Evolutionary conservation across 805 yeast genomes (phyloP), one percentile per base, ranked within the genome.

Genomic region (Crinitomyces ghanaensis): DNA sequence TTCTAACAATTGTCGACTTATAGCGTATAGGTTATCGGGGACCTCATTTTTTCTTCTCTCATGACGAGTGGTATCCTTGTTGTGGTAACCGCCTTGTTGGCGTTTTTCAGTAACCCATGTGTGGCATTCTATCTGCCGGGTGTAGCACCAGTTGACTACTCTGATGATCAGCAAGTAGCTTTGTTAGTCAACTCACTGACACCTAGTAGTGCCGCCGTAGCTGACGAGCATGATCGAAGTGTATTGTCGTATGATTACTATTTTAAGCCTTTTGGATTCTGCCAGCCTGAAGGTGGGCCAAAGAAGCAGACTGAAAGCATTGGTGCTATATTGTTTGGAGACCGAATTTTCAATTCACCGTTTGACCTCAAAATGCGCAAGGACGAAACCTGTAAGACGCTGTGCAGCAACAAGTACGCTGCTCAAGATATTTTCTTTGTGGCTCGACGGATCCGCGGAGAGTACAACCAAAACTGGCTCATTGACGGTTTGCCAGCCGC

Each of bases 401-500:
- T 86, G 34, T 91, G 98, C 60, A 46, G 66, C 1, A 47, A 66
- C 2, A 44, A 40, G 2, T 84, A 81, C 53, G 66, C 77, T 24
- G 66, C 69, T 19, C 55, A 70, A 1, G 95, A 84, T 51, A 68
- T 82, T 3, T 65, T 66, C 4, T 86, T 88, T 51, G 80, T 86
- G 31, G 77, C 77, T 51, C 68, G 80, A 48, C 71, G 80, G 49
- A 80, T 91, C 44, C 67, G 75, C 43, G 83, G 86, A 30, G 86
- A 85, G 2, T 91, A 82, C 56, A 72, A 68, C 50, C 82, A 83
- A 57, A 88, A 88, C 54, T 88, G 97, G 97, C 65, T 86, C 34
- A 62, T 91, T 37, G 98, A 91, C 54, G 96, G 96, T 2, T 70
- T 91, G 46, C 98, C 98, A 7, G 93, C 85, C 5, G 95, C 95